Conservation (phyloP, 305 asterid genomes). For the Solanum hybrid region DNA sequence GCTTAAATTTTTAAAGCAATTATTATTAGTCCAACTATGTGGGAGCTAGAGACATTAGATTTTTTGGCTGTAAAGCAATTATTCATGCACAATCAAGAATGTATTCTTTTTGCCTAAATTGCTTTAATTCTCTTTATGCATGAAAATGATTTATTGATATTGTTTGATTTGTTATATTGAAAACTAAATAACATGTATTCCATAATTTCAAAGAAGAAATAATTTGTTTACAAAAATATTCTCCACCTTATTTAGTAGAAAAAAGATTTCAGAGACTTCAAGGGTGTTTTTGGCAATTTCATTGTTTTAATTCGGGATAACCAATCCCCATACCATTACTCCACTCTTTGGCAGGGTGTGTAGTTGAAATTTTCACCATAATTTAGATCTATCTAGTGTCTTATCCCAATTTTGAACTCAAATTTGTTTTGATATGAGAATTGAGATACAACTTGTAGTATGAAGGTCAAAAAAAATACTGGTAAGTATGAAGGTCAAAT, state of each 20-base stretch:
- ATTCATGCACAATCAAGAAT: neutral
- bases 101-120: neutral
- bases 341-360: neutral
- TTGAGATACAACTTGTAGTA: neutral
- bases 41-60: neutral
- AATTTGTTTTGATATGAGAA: neutral
- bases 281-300: neutral
- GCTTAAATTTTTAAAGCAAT: neutral
- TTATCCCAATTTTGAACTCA: neutral
- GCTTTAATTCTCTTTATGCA: neutral
- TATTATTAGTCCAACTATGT: neutral
- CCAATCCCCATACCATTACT: neutral
- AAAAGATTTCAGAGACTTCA: neutral
- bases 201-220: neutral
- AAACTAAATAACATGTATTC: neutral
- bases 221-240: neutral
- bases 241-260: neutral
- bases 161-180: neutral
- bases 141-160: neutral
- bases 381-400: neutral
- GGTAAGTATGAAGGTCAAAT: neutral
- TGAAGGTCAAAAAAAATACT: too few relatives aligned
- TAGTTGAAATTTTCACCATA: neutral
- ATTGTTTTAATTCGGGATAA: neutral
- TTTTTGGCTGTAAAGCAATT: neutral